These are phyloP conservation scores for Trifolium fragiferum DNA, from an alignment of 306 rosid species.

Conservation along the genomic window DNA sequence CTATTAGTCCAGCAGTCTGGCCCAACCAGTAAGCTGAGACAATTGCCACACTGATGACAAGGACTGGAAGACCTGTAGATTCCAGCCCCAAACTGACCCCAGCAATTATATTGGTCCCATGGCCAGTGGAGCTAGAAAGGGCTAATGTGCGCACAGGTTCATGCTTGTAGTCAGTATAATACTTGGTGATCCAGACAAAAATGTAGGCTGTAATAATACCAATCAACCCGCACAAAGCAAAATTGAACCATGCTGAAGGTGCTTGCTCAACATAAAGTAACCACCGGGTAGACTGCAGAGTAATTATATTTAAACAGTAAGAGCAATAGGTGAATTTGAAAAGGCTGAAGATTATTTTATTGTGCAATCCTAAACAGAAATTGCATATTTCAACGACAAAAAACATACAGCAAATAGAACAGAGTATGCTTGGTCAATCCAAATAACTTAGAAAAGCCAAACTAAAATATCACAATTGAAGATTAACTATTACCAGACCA, in stretches of 20 bases:
- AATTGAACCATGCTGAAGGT: constrained; percentile 97
- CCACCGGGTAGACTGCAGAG: constrained; percentile 93
- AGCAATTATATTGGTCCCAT: constrained; percentile 98
- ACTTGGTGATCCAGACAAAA: constrained; percentile 90
- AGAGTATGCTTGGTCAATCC: constrained; percentile 25
- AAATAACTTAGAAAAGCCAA: constrained; percentile 28
- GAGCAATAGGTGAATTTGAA: constrained; percentile 25
- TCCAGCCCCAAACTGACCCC: constrained; percentile 98
- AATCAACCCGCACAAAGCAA: constrained; percentile 93
- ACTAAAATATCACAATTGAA: constrained; percentile 36
- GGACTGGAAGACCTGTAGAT: constrained; percentile 98
- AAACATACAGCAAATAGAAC: constrained; percentile 11
- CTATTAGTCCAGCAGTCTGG: constrained; percentile 83
- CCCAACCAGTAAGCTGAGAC: constrained; percentile 95
- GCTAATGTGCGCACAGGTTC: constrained; percentile 98
- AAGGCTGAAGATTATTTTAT: constrained; percentile 34
- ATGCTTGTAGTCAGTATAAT: constrained; percentile 95
- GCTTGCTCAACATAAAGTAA: constrained; percentile 96
- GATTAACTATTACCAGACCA: constrained; percentile 75
- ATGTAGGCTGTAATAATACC: constrained; percentile 93
- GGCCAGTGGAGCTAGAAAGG: constrained; percentile 93
- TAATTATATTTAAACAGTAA: constrained; percentile 41
- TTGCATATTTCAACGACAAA: constrained; percentile 37
- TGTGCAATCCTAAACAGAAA: constrained; percentile 27
- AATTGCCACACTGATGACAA: constrained; percentile 88